Conservation (phyloP, 2,329 filamentous ascomycete genomes). For the Penicillium sp. region DNA sequence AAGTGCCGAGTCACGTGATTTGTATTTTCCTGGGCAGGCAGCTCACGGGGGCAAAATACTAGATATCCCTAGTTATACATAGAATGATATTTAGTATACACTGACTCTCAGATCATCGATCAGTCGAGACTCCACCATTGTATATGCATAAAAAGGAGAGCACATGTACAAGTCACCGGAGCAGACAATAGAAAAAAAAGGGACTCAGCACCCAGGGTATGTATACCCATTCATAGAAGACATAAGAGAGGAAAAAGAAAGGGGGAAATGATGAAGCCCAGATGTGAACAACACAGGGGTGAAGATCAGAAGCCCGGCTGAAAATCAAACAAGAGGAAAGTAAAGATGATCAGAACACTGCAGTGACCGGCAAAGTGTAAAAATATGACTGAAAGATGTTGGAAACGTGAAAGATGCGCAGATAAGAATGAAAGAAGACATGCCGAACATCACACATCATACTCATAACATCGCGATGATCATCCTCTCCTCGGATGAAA, state of each 20-base stretch:
- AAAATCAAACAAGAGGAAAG: not conserved
- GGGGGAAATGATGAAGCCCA: slow-evolving; percentile 5
- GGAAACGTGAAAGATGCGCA: slow-evolving; percentile 4
- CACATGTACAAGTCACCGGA: slow-evolving; percentile 40
- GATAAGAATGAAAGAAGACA: slow-evolving; percentile 22
- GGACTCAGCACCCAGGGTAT: slow-evolving; percentile 16
- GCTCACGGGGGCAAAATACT: not conserved
- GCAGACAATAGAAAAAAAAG: slow-evolving; percentile 20
- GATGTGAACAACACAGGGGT: slow-evolving; percentile 15
- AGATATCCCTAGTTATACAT: not conserved
- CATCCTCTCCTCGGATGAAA: slow-evolving; percentile 21
- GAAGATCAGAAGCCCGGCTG: slow-evolving; percentile 7
- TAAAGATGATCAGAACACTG: slow-evolving; percentile 5
- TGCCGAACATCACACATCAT: slow-evolving; percentile 41
- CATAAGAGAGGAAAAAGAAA: slow-evolving; percentile 16
- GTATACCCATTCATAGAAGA: slow-evolving; percentile 12
- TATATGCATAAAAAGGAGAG: slow-evolving; percentile 35
- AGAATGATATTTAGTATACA: not conserved
- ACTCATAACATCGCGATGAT: slow-evolving; percentile 38
- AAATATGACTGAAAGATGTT: not conserved
- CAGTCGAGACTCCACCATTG: slow-evolving; percentile 12
- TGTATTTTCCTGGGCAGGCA: slow-evolving; percentile 6
- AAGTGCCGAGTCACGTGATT: slow-evolving; percentile 32
- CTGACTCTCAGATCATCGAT: slow-evolving; percentile 2
- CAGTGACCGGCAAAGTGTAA: slow-evolving; percentile 1